Base-by-base conservation (phyloP, 148 eudicot species). In the Chenopodium formosanum region DNA sequence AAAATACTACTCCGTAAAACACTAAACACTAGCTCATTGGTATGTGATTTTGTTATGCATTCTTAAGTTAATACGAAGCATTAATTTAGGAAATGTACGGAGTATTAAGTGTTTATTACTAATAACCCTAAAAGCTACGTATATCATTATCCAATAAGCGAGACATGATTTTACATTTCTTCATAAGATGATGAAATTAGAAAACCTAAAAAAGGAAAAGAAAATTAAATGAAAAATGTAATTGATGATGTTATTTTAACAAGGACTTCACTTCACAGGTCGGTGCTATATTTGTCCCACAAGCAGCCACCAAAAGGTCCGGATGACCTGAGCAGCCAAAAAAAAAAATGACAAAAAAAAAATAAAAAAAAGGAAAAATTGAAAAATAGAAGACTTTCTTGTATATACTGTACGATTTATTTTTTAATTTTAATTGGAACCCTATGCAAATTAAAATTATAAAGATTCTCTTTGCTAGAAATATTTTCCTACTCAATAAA, bases 201-300 rank as follows among this genome's bases (percentile, higher is more conserved):
- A 27, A 25, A n/a, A 31, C 27, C 4, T 0, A 27, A 14, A 23
- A 27, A 74, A 29, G 23, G 31, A 53, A 75, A 75, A 53, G 25
- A 16, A n/a, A 53, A 11, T 47, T 10, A 23, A 1, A 48, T 1
- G 37, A 60, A 76, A 11, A 4, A 29, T 10, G 11, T 44, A 8
- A 50, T 60, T 78, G 82, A 79, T 79, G 69, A 71, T 79, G 82
- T 37, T 12, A 58, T 71, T 53, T 34, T 50, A 62, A 64, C 44
- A 40, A 40, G 44, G 44, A 40, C 44, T 72, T 29, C 29, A 73
- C 73, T 77, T 70, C 13, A 60, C 31, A 52, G 76, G 81, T 82
- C 77, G 77, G 84, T 82, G 81, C 64, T 62, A 64, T 44, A 77
- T 16, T 62, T 60, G 85, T 72, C 85, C 85, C 85, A 83, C 85